phyloP scores from a whole-genome alignment of 2,329 filamentous ascomycete species.

The Cytospora chrysosperma region DNA sequence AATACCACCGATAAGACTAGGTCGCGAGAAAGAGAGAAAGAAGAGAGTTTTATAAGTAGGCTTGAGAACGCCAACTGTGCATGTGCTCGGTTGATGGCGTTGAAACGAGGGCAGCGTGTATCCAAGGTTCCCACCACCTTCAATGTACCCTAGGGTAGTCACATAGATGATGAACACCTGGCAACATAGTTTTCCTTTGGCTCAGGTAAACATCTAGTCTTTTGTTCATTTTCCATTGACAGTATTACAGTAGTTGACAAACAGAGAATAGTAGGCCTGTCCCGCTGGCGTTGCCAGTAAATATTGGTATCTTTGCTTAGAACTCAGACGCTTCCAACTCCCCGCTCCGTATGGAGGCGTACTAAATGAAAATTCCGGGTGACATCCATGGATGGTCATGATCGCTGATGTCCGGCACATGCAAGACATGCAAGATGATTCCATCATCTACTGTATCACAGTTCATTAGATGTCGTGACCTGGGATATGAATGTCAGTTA shows the following conservation, averaged over 20 bases:
- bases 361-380: not conserved
- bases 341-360: not conserved
- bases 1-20: no score
- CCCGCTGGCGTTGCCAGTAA: not conserved
- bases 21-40: no score
- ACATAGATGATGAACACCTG: no score
- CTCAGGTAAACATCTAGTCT: no score
- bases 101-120: not conserved
- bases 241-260: not conserved
- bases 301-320: not conserved
- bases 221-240: not conserved
- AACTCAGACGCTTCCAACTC: not conserved
- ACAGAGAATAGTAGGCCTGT: not conserved
- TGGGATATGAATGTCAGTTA: slow-evolving; percentile 1
- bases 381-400: not conserved
- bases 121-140: no score
- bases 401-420: not conserved
- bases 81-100: no score
- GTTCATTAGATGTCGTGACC: slow-evolving; percentile 10
- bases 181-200: no score
- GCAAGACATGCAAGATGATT: not conserved
- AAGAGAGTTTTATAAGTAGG: no score
- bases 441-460: not conserved
- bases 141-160: no score
- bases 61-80: no score